phyloP scores from a whole-genome alignment of 495 filamentous ascomycete genomes.

The Neurospora sp. region DNA sequence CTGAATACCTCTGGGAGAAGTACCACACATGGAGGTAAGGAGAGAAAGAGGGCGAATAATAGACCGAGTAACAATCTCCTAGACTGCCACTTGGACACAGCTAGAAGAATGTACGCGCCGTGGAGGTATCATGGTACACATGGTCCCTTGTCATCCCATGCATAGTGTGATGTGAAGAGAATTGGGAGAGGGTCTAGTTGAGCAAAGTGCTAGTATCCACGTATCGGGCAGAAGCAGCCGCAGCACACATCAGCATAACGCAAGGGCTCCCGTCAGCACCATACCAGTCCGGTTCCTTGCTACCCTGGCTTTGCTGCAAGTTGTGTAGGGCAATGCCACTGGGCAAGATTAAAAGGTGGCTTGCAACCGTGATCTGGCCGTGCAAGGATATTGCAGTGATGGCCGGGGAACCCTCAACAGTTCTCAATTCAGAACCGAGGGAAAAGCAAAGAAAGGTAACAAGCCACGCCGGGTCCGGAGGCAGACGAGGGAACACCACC shows the following conservation, averaged over 20 bases:
- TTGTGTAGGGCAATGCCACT: neutral
- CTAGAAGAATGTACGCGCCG: neutral
- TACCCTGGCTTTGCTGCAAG: neutral
- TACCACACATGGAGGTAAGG: neutral
- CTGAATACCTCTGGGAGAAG: neutral
- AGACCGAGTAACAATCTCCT: neutral
- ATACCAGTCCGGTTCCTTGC: neutral
- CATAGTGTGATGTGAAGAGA: neutral
- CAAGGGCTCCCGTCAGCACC: neutral
- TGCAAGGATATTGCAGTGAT: neutral
- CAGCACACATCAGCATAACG: neutral
- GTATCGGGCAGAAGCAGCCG: neutral
- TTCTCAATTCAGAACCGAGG: neutral
- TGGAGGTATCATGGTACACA: neutral
- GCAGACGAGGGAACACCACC: neutral
- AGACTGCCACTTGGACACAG: neutral
- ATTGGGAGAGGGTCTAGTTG: neutral
- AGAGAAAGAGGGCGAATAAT: neutral
- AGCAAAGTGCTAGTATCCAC: neutral
- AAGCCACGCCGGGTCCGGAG: neutral
- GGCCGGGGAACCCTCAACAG: neutral
- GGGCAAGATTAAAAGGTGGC: neutral
- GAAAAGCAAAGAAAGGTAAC: neutral
- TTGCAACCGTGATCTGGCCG: neutral
- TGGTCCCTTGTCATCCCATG: neutral